A percentile compares a stretch with the other conserved stretches of the same genome.
Evolutionary conservation across 352 stramenopile genomes (phyloP).

Genomic region (Phytopythium montanum): DNA sequence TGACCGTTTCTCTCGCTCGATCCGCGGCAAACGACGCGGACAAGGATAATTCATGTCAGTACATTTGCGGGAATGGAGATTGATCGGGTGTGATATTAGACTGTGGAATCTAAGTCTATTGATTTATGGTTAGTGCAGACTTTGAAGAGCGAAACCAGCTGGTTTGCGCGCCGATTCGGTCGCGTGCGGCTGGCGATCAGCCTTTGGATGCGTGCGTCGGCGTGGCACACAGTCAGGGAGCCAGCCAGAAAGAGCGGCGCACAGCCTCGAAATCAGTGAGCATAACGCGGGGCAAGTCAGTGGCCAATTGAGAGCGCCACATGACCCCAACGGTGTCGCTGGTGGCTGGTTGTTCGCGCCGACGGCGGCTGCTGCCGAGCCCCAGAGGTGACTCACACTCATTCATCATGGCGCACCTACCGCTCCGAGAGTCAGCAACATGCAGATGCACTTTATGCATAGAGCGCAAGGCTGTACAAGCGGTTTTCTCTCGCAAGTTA

Average conservation of each 20-base stretch:
- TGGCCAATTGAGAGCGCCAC: too few species aligned
- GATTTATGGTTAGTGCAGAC: background rate
- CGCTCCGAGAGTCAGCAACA: background rate
- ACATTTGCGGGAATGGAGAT: background rate
- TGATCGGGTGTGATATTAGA: background rate
- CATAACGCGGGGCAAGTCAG: background rate
- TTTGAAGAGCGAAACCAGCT: background rate
- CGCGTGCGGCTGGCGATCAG: constrained; percentile 2
- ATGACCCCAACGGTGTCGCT: background rate
- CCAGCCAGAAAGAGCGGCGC: background rate
- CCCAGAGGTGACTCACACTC: background rate
- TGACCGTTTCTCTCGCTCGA: background rate
- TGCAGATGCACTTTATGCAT: background rate
- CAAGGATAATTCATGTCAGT: background rate
- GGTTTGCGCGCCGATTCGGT: background rate
- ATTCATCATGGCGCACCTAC: background rate
- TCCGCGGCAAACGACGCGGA: background rate
- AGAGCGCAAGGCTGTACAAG: background rate
- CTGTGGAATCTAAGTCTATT: background rate
- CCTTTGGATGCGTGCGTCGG: background rate
- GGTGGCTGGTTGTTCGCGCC: background rate
- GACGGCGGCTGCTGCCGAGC: background rate
- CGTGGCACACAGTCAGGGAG: background rate
- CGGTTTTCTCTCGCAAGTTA: background rate
- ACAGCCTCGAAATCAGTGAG: background rate